phyloP scores from a whole-genome alignment of 2,329 filamentous ascomycete species.

The Byssochlamys sp. region DNA sequence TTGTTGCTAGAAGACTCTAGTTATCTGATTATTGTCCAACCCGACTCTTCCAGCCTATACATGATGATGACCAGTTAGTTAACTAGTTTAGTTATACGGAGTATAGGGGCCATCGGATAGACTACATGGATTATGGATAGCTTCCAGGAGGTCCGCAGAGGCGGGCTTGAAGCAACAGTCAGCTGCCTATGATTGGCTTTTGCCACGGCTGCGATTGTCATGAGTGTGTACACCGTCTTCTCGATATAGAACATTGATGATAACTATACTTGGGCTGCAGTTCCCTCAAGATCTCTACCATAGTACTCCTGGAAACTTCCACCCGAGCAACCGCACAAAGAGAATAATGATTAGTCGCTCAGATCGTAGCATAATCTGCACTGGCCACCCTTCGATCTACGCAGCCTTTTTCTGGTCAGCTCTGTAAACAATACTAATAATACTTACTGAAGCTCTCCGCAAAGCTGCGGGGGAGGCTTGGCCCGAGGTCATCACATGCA shows the following conservation, averaged over 20 bases:
- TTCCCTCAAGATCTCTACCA: not conserved
- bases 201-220: not conserved
- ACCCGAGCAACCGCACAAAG: not conserved
- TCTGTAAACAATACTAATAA: not conserved
- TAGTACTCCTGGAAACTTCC: not conserved
- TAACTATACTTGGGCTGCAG: not conserved
- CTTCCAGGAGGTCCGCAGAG: not conserved
- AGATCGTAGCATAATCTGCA: not conserved
- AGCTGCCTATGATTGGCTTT: not conserved
- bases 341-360: not conserved
- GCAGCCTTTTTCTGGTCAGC: not conserved
- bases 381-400: not conserved
- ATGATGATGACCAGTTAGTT: not conserved
- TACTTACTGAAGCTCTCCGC: not conserved
- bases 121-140: not conserved
- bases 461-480: not conserved
- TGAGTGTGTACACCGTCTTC: no score
- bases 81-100: no score
- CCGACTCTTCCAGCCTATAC: not conserved
- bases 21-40: not conserved
- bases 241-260: not conserved
- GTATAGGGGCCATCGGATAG: not conserved
- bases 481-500: constrained; percentile 1
- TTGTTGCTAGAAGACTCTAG: not conserved
- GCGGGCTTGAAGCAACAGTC: not conserved